Conservation (phyloP, 108 stramenopile species). For the Fistulifera pelliculosa region DNA sequence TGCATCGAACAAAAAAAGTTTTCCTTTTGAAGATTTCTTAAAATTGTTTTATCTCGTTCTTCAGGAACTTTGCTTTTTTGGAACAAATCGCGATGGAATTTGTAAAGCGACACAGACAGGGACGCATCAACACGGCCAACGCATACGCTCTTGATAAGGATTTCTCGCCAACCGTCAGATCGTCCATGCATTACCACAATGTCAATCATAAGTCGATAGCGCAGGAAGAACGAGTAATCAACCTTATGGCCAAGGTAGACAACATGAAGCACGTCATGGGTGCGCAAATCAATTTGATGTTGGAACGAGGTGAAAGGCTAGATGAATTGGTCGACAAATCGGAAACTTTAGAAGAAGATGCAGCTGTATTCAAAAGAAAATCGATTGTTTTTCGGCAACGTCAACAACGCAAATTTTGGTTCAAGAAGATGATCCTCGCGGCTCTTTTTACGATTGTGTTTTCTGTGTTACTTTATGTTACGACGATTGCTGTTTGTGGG, state of each 20-base stretch:
- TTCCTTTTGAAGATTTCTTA: constrained; percentile 2
- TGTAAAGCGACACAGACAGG: constrained; percentile 16
- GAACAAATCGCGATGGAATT: constrained; percentile 52
- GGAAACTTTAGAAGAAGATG: constrained; percentile 39
- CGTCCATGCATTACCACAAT: constrained; percentile 65
- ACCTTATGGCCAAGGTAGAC: constrained; percentile 43
- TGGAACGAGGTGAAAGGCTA: constrained; percentile 45
- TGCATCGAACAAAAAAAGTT: background rate
- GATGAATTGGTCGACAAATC: constrained; percentile 42
- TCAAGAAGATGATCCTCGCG: background rate
- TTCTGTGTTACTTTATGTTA: no score
- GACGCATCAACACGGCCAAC: constrained; percentile 46
- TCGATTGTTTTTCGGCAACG: constrained; percentile 7
- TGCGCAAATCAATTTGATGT: constrained; percentile 43
- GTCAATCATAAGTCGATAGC: constrained; percentile 34
- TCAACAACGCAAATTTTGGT: constrained; percentile 1
- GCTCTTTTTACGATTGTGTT: no score
- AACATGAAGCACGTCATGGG: constrained; percentile 65
- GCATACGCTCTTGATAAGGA: constrained; percentile 62
- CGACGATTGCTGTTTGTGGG: no score
- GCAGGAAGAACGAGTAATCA: constrained; percentile 20
- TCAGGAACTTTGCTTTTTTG: constrained; percentile 57
- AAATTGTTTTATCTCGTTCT: background rate
- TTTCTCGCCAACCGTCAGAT: constrained; percentile 42
- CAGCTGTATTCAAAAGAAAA: constrained; percentile 37